Evolutionary conservation across 306 rosid species (phyloP), one percentile per base, ranked within the genome.

Genomic region (Castanea mollissima): DNA sequence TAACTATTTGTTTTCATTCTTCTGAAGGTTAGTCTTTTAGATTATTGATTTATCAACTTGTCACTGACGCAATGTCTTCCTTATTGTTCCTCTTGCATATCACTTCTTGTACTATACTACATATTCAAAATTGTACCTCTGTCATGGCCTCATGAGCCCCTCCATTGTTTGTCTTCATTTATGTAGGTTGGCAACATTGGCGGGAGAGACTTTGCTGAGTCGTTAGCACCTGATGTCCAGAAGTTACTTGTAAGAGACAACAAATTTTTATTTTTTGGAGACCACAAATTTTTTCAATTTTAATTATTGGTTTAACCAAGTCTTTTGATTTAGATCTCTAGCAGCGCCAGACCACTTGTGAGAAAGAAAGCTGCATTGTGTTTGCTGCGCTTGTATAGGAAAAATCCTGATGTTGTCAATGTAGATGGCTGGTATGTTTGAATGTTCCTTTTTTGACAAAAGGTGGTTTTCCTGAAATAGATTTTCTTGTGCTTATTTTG

Each of bases 281-380:
- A 73, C 80, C 51, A 14, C 55, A 76, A 65, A 25, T n/a, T 70
- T 19, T 35, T 58, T 55, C 2, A 8, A 8, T 41, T 74, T 63
- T 59, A 81, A 74, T 70, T 19, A 80, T 78, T 69, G 73, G 62
- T 82, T 85, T 82, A 70, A 80, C 74, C 46, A 29, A 64, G 65
- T 74, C 79, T 84, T 81, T 73, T 86, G 46, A 56, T 89, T 76
- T 80, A 96, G 99, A 77, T 93, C 87, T 96, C 98, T 65, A 96
- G 98, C 93, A 96, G 99, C 84, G 91, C 95, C 89, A 90, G 99
- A 88, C 99, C 99, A 19, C 97, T 93, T 27, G 99, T 96, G 84
- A 93, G 99, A 72, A 96, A 96, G 78, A 96, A 96, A 70, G 99
- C 99, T 70, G 99, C 98, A 83, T 78, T 96, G 60, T 93, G 99